These are phyloP conservation scores for Cicer bijugum DNA, from an alignment of 306 rosid genomes.

Conservation along the genomic window DNA sequence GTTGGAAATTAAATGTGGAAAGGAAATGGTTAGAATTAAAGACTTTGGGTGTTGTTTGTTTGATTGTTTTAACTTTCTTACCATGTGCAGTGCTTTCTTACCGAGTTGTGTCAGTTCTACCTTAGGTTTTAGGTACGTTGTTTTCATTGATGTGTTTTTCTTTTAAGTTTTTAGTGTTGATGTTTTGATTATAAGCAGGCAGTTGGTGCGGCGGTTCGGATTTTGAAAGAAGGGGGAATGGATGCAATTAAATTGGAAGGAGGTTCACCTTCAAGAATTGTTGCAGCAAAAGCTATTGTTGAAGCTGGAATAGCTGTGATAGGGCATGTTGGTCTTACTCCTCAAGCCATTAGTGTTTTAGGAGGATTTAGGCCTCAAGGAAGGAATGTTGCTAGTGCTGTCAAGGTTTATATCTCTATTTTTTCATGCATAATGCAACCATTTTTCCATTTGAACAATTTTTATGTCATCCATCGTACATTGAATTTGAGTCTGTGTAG, in stretches of 20 bases:
- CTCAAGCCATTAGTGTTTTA: slow-evolving; percentile 93
- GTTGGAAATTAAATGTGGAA: slow-evolving; percentile 19
- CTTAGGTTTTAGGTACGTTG: too few species aligned
- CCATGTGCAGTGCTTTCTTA: too few species aligned
- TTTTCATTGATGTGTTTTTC: too few species aligned
- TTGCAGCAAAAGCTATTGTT: slow-evolving; percentile 78
- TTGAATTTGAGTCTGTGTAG: slow-evolving; percentile 44
- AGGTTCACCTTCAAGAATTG: slow-evolving; percentile 77
- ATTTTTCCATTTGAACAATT: slow-evolving; percentile 2
- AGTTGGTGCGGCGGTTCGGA: slow-evolving; percentile 76
- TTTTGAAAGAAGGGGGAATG: slow-evolving; percentile 89
- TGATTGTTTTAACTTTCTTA: slow-evolving; percentile 20
- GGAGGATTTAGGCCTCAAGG: slow-evolving; percentile 98
- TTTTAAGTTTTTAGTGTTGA: slow-evolving; percentile 15
- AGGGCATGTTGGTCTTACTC: slow-evolving; percentile 96
- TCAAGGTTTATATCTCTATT: slow-evolving; percentile 57
- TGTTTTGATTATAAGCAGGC: slow-evolving; percentile 62
- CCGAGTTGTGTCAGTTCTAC: too few species aligned
- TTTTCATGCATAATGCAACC: slow-evolving; percentile 11
- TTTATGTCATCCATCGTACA: slow-evolving; percentile 7
- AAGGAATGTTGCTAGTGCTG: slow-evolving; percentile 70
- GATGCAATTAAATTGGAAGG: slow-evolving; percentile 95
- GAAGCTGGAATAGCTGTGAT: slow-evolving; percentile 94
- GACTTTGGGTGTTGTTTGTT: neutral
- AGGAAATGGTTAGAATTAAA: neutral